These are phyloP conservation scores for Ophiocordyceps camponoti-rufipedis DNA, from an alignment of 2,329 filamentous ascomycete genomes.

Conservation along the genomic window DNA sequence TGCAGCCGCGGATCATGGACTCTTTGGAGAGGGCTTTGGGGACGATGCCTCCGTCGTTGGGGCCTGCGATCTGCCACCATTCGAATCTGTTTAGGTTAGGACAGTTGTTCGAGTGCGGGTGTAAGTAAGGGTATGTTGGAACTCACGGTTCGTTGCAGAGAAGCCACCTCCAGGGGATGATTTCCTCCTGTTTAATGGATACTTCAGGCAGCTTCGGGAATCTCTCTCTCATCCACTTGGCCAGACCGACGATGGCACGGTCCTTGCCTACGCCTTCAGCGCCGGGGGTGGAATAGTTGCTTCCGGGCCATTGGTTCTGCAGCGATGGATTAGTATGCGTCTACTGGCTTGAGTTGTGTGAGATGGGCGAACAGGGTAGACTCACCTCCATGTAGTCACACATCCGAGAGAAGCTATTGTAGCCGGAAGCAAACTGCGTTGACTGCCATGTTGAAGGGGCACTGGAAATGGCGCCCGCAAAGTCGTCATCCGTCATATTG, in stretches of 20 bases:
- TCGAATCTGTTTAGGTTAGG: slow-evolving; percentile 4
- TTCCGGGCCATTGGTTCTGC: slow-evolving; percentile 6
- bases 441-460: slow-evolving; percentile 16
- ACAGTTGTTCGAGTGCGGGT: neutral
- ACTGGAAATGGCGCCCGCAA: slow-evolving; percentile 18
- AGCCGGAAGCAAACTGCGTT: slow-evolving; percentile 14
- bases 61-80: slow-evolving; percentile 4
- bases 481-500: slow-evolving; percentile 26
- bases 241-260: slow-evolving; percentile 34
- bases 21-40: slow-evolving; percentile 24
- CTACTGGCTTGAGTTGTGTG: neutral
- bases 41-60: slow-evolving; percentile 27
- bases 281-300: slow-evolving; percentile 3
- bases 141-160: slow-evolving; percentile 37
- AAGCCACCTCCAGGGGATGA: slow-evolving; percentile 42
- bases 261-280: slow-evolving; percentile 29
- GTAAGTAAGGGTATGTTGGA: neutral
- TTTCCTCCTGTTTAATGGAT: slow-evolving; percentile 17
- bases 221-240: slow-evolving; percentile 27
- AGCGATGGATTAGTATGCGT: neutral
- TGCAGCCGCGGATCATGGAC: slow-evolving; percentile 38
- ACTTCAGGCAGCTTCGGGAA: neutral
- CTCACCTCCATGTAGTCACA: slow-evolving; percentile 13
- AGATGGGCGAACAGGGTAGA: neutral
- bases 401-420: slow-evolving; percentile 17